Conservation (phyloP, 257 asterid species). For the Catharanthus roseus region DNA sequence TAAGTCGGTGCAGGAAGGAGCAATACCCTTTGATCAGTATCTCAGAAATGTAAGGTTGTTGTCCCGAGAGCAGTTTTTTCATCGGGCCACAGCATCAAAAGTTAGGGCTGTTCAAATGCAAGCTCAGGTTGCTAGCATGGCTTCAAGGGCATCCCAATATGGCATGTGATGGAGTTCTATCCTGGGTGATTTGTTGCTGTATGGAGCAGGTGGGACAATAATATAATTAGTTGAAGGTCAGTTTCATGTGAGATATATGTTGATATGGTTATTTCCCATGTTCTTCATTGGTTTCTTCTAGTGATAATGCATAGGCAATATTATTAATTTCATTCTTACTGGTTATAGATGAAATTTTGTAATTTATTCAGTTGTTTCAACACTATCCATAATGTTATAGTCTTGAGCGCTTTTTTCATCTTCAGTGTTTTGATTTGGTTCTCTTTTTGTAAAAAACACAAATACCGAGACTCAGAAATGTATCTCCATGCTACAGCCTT, state of each 20-base stretch:
- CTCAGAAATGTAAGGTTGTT: conserved; percentile 76
- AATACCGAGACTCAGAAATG: background rate
- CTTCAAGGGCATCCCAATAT: conserved; percentile 63
- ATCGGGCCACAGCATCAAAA: conserved; percentile 74
- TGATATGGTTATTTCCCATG: background rate
- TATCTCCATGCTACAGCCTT: background rate
- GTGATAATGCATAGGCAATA: background rate
- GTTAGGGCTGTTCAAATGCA: conserved; percentile 93
- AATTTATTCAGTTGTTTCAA: background rate
- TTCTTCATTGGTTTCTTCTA: background rate
- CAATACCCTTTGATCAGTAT: conserved; percentile 77
- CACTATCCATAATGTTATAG: background rate
- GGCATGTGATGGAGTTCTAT: conserved; percentile 24
- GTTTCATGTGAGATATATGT: conserved; percentile 1
- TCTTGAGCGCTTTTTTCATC: background rate
- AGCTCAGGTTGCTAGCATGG: conserved; percentile 87
- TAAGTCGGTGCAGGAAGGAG: conserved; percentile 82
- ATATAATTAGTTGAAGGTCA: conserved; percentile 5
- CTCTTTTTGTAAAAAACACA: background rate
- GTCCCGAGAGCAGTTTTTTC: conserved; percentile 79
- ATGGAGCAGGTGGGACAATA: conserved; percentile 13
- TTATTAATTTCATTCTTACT: background rate
- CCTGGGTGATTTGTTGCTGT: background rate
- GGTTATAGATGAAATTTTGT: background rate
- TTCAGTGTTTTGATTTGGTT: background rate